Evolutionary conservation across 2,329 filamentous ascomycete species (phyloP).

Genomic region (Penicillium concentricum): DNA sequence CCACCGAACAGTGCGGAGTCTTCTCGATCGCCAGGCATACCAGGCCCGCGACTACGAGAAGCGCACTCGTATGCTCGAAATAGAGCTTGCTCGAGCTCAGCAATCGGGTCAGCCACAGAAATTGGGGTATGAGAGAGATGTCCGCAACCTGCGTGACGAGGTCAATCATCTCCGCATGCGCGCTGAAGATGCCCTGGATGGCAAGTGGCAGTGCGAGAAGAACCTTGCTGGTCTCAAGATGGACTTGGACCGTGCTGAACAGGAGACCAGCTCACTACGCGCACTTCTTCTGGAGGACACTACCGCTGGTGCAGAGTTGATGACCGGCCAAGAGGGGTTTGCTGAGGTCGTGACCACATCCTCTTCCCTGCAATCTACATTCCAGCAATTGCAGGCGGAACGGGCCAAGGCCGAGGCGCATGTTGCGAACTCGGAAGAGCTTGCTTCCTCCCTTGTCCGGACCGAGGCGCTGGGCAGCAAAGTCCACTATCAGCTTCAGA

Average conservation of each 20-base stretch:
- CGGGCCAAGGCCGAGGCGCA: conserved; percentile 66
- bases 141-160: conserved; percentile 75
- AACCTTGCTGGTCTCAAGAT: conserved; percentile 86
- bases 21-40: conserved; percentile 81
- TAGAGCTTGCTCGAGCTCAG: conserved; percentile 73
- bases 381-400: conserved; percentile 69
- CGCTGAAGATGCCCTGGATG: conserved; percentile 89
- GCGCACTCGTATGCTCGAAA: conserved; percentile 72
- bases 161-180: conserved; percentile 79
- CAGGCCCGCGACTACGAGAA: conserved; percentile 83
- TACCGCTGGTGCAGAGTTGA: conserved; percentile 62
- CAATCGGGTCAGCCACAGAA: conserved; percentile 65
- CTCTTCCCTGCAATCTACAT: conserved; percentile 70
- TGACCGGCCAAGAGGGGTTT: conserved; percentile 45
- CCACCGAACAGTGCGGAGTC: conserved; percentile 78
- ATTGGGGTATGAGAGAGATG: conserved; percentile 79
- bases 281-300: conserved; percentile 79
- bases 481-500: conserved; percentile 76
- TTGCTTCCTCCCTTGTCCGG: conserved; percentile 70
- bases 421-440: conserved; percentile 68
- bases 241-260: conserved; percentile 92
- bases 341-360: conserved; percentile 59
- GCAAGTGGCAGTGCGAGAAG: conserved; percentile 96
- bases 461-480: conserved; percentile 77
- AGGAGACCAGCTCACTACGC: conserved; percentile 83